Evolutionary conservation across 306 rosid species (phyloP), one percentile per base, ranked within the genome.

Genomic region (Canavalia gladiata): DNA sequence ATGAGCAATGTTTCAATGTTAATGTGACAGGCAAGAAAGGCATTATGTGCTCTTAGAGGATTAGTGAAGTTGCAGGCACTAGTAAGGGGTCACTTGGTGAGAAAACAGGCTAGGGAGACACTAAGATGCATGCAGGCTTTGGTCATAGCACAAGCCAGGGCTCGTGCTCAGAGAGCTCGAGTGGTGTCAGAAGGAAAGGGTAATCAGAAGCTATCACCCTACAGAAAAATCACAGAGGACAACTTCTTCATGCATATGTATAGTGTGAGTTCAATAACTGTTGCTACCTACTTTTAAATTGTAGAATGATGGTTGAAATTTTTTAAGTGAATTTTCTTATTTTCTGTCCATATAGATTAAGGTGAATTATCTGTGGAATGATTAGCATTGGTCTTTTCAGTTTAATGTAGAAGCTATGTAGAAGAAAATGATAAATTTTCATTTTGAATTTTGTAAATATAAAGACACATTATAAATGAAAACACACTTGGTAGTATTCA

Each of bases 51-150:
- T 30, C 87, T 93, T 78, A 91, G 89, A 82, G 97, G 99, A 34
- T 11, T 95, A 35, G 99, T 95, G 87, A 93, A 90, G 88, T 83
- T 95, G 78, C 99, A 95, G 82, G 99, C 97, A 66, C 73, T 95
- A 82, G 94, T 90, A 64, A 93, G 99, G 71, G 99, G 99, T 52
- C 97, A 91, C 68, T 86, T 93, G 51, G 95, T 93, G 89, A 93
- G 97, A 72, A 93, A 87, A 69, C 97, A 90, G 33, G 93, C 97
- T 49, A 88, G 85, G 0, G 94, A 90, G 59, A 91, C 97, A 10
- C 85, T 93, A 46, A 81, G 93, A 60, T 89, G 95, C 79, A 93
- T 95, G 95, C 99, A 93, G 74, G 97, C 97, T 69, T 86, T 95
- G 89, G 88, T 95, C 80, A 89, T 91, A 28, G 97, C 89, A 2